Evolutionary conservation across 768 basidiomycete species (phyloP).

Genomic region (Pleurotus tuber-regium): DNA sequence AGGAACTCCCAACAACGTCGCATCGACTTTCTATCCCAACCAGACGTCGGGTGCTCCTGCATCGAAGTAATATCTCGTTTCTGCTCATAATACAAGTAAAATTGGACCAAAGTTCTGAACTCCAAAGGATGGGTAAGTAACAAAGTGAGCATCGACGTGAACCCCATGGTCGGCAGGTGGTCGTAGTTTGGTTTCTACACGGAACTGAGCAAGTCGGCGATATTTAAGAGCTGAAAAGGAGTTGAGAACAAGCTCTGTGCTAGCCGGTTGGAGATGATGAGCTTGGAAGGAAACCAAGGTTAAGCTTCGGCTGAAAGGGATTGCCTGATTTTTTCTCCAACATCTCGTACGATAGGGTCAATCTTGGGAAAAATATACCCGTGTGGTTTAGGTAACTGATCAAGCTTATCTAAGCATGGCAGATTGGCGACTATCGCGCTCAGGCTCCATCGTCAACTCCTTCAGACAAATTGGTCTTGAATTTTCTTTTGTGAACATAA

Average conservation of each 20-base stretch:
- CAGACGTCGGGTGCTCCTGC: constrained; percentile 73
- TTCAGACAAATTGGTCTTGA: too few relatives aligned
- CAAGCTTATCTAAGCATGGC: too few relatives aligned
- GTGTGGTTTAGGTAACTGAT: too few relatives aligned
- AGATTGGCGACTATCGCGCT: too few relatives aligned
- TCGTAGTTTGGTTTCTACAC: too few relatives aligned
- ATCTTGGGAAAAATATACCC: too few relatives aligned
- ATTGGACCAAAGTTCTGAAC: constrained; percentile 80
- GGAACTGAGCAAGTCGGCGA: too few relatives aligned
- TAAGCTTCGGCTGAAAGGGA: not conserved
- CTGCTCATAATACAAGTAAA: constrained; percentile 76
- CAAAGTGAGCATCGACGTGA: constrained; percentile 60
- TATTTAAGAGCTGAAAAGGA: too few relatives aligned
- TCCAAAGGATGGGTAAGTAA: constrained; percentile 80
- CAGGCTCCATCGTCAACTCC: too few relatives aligned
- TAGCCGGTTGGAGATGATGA: constrained; percentile 1
- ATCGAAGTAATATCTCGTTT: constrained; percentile 79
- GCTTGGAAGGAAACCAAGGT: not conserved
- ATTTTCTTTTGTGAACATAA: too few relatives aligned
- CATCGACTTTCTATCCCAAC: constrained; percentile 88
- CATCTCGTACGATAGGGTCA: not conserved
- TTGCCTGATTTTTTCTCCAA: not conserved
- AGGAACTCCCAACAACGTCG: constrained; percentile 86
- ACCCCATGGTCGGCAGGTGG: constrained; percentile 40
- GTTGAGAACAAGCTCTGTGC: too few relatives aligned